These are phyloP conservation scores for Pleurotus ostreatus DNA, from an alignment of 768 basidiomycete genomes.

Conservation along the genomic window DNA sequence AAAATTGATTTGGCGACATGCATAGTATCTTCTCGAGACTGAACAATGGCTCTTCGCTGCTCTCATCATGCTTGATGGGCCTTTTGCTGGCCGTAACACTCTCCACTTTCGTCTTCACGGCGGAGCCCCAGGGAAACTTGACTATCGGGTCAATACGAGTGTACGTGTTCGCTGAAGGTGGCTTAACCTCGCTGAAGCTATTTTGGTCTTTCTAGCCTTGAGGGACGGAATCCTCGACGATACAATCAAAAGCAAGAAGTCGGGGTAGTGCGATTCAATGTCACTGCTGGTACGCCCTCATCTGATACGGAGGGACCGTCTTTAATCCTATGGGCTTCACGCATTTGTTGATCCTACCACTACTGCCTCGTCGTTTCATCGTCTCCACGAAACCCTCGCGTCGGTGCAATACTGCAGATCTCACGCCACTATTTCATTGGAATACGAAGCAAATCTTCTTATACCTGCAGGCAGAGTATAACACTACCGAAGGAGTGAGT, in stretches of 20 bases:
- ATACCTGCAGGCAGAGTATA: conserved; percentile 81
- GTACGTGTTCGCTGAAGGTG: conserved; percentile 36
- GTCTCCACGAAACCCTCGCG: not conserved
- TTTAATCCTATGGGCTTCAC: too few species aligned
- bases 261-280: conserved; percentile 77
- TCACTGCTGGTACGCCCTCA: conserved; percentile 61
- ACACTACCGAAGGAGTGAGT: conserved; percentile 57
- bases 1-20: conserved; percentile 35
- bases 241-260: conserved; percentile 69
- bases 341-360: not conserved
- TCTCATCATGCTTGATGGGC: conserved; percentile 73
- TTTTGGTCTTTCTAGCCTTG: not conserved
- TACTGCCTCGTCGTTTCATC: not conserved
- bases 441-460: conserved; percentile 95
- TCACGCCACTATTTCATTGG: conserved; percentile 86
- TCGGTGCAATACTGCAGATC: conserved; percentile 42
- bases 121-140: conserved; percentile 54
- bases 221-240: conserved; percentile 36
- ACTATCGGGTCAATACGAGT: conserved; percentile 70
- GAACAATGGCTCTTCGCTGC: conserved; percentile 69
- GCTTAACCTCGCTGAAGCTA: conserved; percentile 4
- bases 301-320: not conserved
- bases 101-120: conserved; percentile 64
- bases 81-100: conserved; percentile 68
- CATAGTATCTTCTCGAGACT: conserved; percentile 66